Evolutionary conservation across 2,329 filamentous ascomycete genomes (phyloP).

Genomic region (Fusarium penzigii): DNA sequence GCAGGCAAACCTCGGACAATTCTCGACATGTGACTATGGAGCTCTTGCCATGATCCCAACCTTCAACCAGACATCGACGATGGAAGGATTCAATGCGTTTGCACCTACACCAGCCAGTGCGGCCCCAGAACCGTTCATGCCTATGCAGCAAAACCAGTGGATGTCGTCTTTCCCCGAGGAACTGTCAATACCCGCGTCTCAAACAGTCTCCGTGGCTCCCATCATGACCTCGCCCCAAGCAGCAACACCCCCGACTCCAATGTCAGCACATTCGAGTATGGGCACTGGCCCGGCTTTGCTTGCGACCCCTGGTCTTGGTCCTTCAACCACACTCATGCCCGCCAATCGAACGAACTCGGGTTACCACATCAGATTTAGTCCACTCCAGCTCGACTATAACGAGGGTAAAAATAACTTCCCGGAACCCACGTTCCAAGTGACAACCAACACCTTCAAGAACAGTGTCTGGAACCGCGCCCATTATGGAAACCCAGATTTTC

Average conservation of each 20-base stretch:
- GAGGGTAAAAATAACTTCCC: constrained; percentile 45
- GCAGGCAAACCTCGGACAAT: constrained; percentile 42
- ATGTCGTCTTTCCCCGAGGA: constrained; percentile 34
- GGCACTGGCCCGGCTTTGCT: constrained; percentile 21
- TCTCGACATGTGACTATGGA: constrained; percentile 44
- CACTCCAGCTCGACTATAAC: constrained; percentile 47
- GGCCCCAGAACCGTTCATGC: constrained; percentile 34
- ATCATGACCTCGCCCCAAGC: constrained; percentile 34
- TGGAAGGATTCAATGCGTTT: constrained; percentile 36
- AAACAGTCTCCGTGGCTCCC: constrained; percentile 29
- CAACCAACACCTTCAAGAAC: constrained; percentile 64
- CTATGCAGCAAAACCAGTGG: constrained; percentile 41
- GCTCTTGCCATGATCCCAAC: constrained; percentile 50
- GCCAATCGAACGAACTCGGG: constrained; percentile 17
- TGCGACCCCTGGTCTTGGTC: constrained; percentile 15
- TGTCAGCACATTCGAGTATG: constrained; percentile 27
- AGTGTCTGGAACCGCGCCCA: constrained; percentile 68
- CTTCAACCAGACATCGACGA: constrained; percentile 29
- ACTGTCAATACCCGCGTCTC: constrained; percentile 21
- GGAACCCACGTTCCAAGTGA: constrained; percentile 49
- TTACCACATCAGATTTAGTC: constrained; percentile 52
- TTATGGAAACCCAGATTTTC: constrained; percentile 62
- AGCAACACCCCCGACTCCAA: constrained; percentile 33
- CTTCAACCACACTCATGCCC: constrained; percentile 13
- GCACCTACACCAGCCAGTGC: constrained; percentile 33